Evolutionary conservation across 1,139 yeast genomes (phyloP).

Genomic region (Kodamaea sp.): DNA sequence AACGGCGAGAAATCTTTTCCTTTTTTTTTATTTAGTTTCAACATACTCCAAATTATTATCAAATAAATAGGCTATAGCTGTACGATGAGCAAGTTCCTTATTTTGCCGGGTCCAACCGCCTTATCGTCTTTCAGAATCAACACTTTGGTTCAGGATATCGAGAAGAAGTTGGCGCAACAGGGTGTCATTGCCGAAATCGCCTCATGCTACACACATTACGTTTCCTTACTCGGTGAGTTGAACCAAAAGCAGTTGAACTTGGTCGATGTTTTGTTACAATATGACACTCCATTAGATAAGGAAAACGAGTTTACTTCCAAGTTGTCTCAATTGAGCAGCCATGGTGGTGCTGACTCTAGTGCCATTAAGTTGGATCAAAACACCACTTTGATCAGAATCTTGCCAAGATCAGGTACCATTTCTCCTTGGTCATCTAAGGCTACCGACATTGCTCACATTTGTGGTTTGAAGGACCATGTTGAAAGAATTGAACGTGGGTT

Average conservation of each 20-base stretch:
- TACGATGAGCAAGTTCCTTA: slow-evolving; percentile 33
- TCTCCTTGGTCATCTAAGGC: slow-evolving; percentile 99
- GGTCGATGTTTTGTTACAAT: slow-evolving; percentile 63
- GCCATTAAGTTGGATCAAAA: slow-evolving; percentile 39
- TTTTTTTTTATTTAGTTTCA: no score
- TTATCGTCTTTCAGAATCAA: slow-evolving; percentile 82
- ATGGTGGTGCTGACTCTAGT: slow-evolving; percentile 22
- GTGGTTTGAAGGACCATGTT: slow-evolving; percentile 70
- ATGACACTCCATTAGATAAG: slow-evolving; percentile 64
- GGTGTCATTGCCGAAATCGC: slow-evolving; percentile 65
- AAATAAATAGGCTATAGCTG: slow-evolving; percentile 5
- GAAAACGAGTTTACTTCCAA: slow-evolving; percentile 46
- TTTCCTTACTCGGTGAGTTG: slow-evolving; percentile 49
- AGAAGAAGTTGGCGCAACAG: slow-evolving; percentile 56
- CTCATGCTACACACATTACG: slow-evolving; percentile 78
- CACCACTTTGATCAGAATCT: slow-evolving; percentile 63
- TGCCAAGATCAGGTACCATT: slow-evolving; percentile 94
- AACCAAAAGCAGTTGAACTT: slow-evolving; percentile 37
- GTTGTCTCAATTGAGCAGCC: slow-evolving; percentile 33
- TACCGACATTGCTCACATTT: slow-evolving; percentile 84
- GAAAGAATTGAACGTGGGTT: slow-evolving; percentile 90
- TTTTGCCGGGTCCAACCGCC: slow-evolving; percentile 88
- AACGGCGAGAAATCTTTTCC: no score
- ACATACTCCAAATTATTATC: neutral
- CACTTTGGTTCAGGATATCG: slow-evolving; percentile 68